These are phyloP conservation scores for Diphasiastrum complanatum DNA, from an alignment of 83 land plant species.

Conservation along the genomic window DNA sequence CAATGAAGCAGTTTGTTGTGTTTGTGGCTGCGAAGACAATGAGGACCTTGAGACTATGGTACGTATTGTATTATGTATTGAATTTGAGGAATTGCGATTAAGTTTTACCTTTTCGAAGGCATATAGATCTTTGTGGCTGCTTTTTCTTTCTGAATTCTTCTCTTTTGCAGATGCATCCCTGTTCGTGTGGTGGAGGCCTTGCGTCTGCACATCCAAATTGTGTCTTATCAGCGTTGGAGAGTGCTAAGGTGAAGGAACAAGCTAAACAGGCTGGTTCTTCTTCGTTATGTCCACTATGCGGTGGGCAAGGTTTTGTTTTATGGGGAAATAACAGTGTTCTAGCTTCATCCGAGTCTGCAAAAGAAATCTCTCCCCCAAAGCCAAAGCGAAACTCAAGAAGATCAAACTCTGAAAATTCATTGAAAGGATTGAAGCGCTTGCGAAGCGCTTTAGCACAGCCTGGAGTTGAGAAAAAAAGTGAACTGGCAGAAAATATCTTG, in stretches of 20 bases:
- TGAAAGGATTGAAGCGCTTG: slow-evolving; percentile 11
- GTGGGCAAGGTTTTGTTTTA: not conserved
- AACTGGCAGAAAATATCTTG: slow-evolving; percentile 10
- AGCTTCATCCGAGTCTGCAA: slow-evolving; percentile 6
- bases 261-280: not conserved
- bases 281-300: not conserved
- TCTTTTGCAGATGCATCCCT: slow-evolving; percentile 17
- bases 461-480: slow-evolving; percentile 8
- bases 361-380: not conserved
- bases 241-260: slow-evolving; percentile 7
- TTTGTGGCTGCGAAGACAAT: slow-evolving; percentile 37
- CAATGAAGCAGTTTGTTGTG: slow-evolving; percentile 18
- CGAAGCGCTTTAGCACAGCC: slow-evolving; percentile 16
- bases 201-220: slow-evolving; percentile 17
- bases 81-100: not conserved
- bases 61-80: slow-evolving; percentile 1
- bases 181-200: slow-evolving; percentile 13
- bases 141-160: not conserved
- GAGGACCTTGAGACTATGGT: slow-evolving; percentile 26
- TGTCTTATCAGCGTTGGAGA: not conserved
- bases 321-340: not conserved
- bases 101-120: too few species aligned
- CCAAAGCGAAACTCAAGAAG: slow-evolving; percentile 1
- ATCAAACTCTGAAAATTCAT: slow-evolving; percentile 8
- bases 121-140: too few species aligned